Base-by-base conservation (phyloP, 495 filamentous ascomycete species). In the Aspergillus nanangensis region DNA sequence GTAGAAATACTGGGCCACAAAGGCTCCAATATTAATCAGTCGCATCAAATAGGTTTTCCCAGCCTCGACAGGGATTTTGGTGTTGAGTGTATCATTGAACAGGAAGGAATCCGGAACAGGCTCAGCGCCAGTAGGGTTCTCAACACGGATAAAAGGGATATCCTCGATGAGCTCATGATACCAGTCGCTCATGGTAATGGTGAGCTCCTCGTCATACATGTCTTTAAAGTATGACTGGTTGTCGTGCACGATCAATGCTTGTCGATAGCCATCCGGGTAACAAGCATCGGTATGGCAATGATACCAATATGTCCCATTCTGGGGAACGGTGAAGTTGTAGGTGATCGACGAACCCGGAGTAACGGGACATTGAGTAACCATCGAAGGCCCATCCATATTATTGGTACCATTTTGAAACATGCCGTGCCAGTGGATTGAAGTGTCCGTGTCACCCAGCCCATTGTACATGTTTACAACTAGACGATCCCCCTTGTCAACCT, bases 241-340 rank as follows among this genome's bases (percentile, higher is more conserved):
- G 54, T 90, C 86, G 38, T 88, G 77, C 29, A 93, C 68, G 34
- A 91, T 79, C 31, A 93, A 60, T 0, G 86, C 77, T 1, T 83
- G 84, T 36, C 84, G 74, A 24, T 87, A 74, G 22, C 88, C 88
- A 59, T 93, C 88, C 1, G 87, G 83, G 41, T 88, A 90, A 57
- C 87, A 85, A 5, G 70, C 76, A 34, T 69, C 66, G 14, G 74
- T 72, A 54, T 91, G 87, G 10, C 82, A 87, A 59, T 91, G 87
- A 54, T 90, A 91, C 88, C 88, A 91, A 63, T 88, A 90, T 0
- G 85, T 87, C 22, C 87, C 87, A 9, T 78, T 79, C 59, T 90
- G 82, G 46, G 84, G 68, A 60, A 89, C 83, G 5, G 82, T 87
- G 58, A 92, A 92, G 56, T 90, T 82, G 56, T 91, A 90, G 5